Evolutionary conservation across 2,329 filamentous ascomycete genomes (phyloP).

Genomic region (Cryphonectria japonica): DNA sequence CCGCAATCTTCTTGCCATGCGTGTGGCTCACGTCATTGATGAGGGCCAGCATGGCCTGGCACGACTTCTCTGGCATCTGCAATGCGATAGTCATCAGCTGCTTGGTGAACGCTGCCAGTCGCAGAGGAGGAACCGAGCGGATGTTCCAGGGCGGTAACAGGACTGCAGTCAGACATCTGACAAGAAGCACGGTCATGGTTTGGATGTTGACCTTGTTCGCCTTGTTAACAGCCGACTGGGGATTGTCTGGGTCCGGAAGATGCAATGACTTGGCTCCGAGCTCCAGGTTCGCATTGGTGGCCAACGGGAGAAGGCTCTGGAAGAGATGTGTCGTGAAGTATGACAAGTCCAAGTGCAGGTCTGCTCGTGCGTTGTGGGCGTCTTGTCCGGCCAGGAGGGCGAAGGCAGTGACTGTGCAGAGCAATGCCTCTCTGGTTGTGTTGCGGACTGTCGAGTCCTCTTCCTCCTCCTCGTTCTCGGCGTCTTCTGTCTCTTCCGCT

Average conservation of each 20-base stretch:
- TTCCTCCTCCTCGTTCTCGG: conserved; percentile 53
- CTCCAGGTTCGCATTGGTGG: conserved; percentile 84
- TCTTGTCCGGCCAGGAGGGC: conserved; percentile 96
- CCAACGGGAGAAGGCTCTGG: conserved; percentile 77
- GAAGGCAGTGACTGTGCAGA: conserved; percentile 95
- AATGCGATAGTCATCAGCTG: conserved; percentile 81
- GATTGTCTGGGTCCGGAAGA: conserved; percentile 65
- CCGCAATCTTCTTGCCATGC: conserved; percentile 79
- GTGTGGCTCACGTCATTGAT: conserved; percentile 78
- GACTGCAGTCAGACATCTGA: conserved; percentile 81
- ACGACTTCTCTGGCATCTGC: conserved; percentile 89
- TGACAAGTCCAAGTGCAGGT: conserved; percentile 85
- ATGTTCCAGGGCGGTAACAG: conserved; percentile 77
- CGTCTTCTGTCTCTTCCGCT: conserved; percentile 50
- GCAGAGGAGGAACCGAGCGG: conserved; percentile 75
- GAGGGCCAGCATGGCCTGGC: conserved; percentile 77
- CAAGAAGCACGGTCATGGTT: conserved; percentile 89
- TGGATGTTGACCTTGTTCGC: conserved; percentile 82
- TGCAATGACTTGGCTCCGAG: conserved; percentile 74
- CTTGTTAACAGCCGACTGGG: conserved; percentile 44
- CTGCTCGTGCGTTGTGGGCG: conserved; percentile 78
- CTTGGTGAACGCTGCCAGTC: conserved; percentile 91
- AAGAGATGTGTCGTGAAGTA: conserved; percentile 97
- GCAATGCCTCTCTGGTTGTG: conserved; percentile 80
- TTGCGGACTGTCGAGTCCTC: conserved; percentile 63